Conservation (phyloP, 1,139 yeast species). For the Magnusiomyces suaveolens region DNA sequence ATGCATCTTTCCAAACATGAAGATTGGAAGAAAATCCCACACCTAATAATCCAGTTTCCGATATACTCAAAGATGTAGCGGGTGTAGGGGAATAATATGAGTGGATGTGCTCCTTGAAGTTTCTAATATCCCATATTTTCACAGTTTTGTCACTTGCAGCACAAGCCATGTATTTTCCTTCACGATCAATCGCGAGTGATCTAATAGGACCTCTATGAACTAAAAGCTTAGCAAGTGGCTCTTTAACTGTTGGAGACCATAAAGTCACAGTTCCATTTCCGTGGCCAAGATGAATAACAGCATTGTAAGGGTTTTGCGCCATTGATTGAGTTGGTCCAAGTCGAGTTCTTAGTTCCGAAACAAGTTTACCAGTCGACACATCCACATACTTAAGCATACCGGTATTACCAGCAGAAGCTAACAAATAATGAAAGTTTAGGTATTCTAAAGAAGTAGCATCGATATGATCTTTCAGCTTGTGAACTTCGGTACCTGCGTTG, state of each 20-base stretch:
- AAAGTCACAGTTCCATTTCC: constrained; percentile 85
- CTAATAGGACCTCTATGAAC: constrained; percentile 81
- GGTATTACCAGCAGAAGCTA: constrained; percentile 80
- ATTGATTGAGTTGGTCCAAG: constrained; percentile 83
- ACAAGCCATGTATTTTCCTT: constrained; percentile 90
- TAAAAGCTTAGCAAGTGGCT: constrained; percentile 76
- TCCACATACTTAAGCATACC: constrained; percentile 90
- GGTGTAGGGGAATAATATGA: constrained; percentile 75
- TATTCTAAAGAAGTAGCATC: constrained; percentile 79
- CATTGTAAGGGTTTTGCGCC: constrained; percentile 93
- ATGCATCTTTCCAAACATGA: constrained; percentile 44
- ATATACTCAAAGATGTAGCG: constrained; percentile 65
- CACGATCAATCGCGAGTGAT: constrained; percentile 78
- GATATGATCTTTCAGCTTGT: constrained; percentile 79
- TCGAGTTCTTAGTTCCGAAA: constrained; percentile 75
- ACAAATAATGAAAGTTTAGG: constrained; percentile 81
- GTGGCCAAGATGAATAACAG: constrained; percentile 89
- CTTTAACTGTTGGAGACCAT: constrained; percentile 87
- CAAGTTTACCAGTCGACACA: constrained; percentile 83
- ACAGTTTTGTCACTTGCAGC: constrained; percentile 79
- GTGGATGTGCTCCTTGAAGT: constrained; percentile 56
- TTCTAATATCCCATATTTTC: constrained; percentile 91
- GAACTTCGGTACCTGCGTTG: constrained; percentile 82
- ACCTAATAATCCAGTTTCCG: constrained; percentile 79
- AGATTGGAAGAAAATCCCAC: constrained; percentile 95